Evolutionary conservation across 1,284 basidiomycete species (phyloP), one percentile per base, ranked within the genome.

Genomic region (Trametes hirsuta): DNA sequence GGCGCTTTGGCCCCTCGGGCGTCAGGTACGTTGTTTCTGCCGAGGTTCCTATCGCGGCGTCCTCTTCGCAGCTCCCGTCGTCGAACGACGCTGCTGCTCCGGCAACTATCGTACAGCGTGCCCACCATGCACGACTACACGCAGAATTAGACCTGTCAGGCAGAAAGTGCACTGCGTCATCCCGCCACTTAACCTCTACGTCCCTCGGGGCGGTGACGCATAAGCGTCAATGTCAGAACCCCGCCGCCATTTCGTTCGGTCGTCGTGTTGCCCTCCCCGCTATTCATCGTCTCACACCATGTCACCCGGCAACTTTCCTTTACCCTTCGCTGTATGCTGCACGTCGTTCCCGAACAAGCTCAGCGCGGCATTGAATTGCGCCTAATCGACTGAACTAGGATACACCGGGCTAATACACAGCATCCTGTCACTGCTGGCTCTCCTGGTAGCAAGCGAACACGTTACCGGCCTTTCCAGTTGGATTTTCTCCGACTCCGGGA

Each of bases 301-400:
- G 47, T 35, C 55, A 10, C 9, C 46, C 47, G 44, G n/a, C 53
- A 55, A 53, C 55, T n/a, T 52, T 55, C 15, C 21, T 36, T 39
- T 41, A 3, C 42, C 22, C 48, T 50, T 61, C 60, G 34, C 41
- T 40, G 47, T 39, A 22, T 49, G 11, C 18, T 54, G 53, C 25
- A 44, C 49, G 36, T 53, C 45, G 48, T 56, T 54, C 61, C 50
- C 14, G 52, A 58, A 50, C 61, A 62, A 65, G 64, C 61, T 60
- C 49, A 22, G 30, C 25, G n/a, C 47, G 44, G 21, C 49, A 56
- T 41, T 65, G 61, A 63, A 63, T 65, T 65, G 61, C 64, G 64
- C 30, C 59, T 65, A 65, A 61, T 59, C 25, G 44, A 61, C 22
- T 53, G 47, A 51, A 54, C 51, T 30, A 22, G 53, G 45, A 46